Conservation (phyloP, 2,329 filamentous ascomycete genomes). For the Elsinoe australis region DNA sequence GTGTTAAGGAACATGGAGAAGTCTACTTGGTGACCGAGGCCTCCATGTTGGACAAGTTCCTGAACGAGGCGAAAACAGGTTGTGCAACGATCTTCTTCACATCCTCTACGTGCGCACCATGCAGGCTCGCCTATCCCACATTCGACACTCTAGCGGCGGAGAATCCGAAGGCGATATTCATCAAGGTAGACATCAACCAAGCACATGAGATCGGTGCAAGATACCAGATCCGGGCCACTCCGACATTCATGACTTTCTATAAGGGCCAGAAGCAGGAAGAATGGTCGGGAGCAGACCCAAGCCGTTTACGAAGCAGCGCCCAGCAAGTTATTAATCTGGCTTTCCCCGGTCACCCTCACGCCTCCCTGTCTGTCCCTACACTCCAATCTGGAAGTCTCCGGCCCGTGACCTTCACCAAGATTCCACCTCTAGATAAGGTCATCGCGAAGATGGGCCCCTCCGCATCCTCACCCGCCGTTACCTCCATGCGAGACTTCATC, state of each 20-base stretch:
- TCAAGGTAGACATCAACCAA: conserved; percentile 73
- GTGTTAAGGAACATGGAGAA: conserved; percentile 30
- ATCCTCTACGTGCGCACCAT: conserved; percentile 75
- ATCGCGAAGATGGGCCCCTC: conserved; percentile 64
- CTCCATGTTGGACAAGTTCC: conserved; percentile 52
- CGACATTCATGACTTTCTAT: conserved; percentile 81
- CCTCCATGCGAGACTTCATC: conserved; percentile 63
- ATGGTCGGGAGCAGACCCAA: conserved; percentile 71
- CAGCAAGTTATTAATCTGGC: conserved; percentile 67
- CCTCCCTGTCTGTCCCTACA: conserved; percentile 60
- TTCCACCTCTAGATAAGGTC: conserved; percentile 76
- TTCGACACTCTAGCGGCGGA: conserved; percentile 76
- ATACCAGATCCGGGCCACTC: conserved; percentile 67
- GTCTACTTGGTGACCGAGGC: conserved; percentile 57
- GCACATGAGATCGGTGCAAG: conserved; percentile 53
- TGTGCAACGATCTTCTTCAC: conserved; percentile 89
- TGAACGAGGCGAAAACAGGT: conserved; percentile 54
- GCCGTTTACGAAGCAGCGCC: conserved; percentile 62
- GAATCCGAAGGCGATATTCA: conserved; percentile 58
- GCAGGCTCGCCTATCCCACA: conserved; percentile 71
- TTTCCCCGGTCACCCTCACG: conserved; percentile 67
- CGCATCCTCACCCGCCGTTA: conserved; percentile 53
- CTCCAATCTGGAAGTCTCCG: conserved; percentile 57
- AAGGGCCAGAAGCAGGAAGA: conserved; percentile 66
- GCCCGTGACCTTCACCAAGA: conserved; percentile 67